Conservation (phyloP, 768 basidiomycete species). For the Obba rivulosa region DNA sequence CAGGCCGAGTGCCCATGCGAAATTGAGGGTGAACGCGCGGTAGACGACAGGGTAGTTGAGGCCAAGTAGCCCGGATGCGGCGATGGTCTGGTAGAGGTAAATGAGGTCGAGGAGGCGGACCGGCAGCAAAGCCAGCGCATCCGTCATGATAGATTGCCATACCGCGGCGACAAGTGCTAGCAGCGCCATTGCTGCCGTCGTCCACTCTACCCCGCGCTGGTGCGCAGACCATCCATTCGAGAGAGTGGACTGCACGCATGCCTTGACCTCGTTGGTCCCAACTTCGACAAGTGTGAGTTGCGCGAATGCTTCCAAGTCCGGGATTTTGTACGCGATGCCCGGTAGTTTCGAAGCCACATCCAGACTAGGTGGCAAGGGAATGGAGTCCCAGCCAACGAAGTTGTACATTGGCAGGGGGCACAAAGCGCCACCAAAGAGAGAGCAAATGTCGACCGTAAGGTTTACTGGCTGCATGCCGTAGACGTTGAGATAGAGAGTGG, state of each 20-base stretch:
- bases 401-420: conserved; percentile 83
- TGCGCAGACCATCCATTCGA: conserved; percentile 86
- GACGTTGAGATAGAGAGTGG: conserved; percentile 78
- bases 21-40: conserved; percentile 77
- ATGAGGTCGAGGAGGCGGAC: conserved; percentile 79
- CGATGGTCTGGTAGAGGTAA: conserved; percentile 81
- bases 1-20: conserved; percentile 83
- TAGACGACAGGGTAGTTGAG: conserved; percentile 88
- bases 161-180: conserved; percentile 50
- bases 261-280: conserved; percentile 66
- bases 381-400: conserved; percentile 76
- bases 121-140: conserved; percentile 57
- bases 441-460: conserved; percentile 82
- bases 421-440: conserved; percentile 67
- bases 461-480: conserved; percentile 85
- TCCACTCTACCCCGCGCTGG: conserved; percentile 73
- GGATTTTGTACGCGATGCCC: conserved; percentile 76
- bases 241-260: conserved; percentile 88
- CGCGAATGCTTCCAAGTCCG: conserved; percentile 87
- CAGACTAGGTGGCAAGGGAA: conserved; percentile 52
- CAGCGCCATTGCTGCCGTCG: conserved; percentile 60
- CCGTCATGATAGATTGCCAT: conserved; percentile 51
- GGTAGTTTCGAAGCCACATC: conserved; percentile 60
- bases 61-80: conserved; percentile 69
- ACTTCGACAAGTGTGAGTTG: conserved; percentile 71